phyloP scores from a whole-genome alignment of 83 land plant genomes.

The Diphasiastrum complanatum region DNA sequence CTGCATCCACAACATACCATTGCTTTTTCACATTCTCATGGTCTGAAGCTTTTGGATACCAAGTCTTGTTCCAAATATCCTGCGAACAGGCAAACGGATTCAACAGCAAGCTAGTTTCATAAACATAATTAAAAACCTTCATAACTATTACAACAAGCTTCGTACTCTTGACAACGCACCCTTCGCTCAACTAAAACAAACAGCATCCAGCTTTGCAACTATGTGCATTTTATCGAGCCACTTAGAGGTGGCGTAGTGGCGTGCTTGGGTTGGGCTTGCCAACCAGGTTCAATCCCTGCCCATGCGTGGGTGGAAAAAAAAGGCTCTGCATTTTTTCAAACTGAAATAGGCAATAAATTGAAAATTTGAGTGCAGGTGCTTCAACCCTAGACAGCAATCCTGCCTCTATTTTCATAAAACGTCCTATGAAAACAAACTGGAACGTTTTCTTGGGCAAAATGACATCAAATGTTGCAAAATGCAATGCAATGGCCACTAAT shows the following conservation, averaged over 20 bases:
- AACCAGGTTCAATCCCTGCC: too few relatives aligned
- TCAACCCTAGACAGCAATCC: neutral
- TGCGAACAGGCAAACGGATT: constrained; percentile 17
- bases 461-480: neutral
- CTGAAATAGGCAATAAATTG: too few relatives aligned
- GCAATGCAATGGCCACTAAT: neutral
- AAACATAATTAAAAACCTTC: neutral
- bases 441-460: neutral
- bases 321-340: too few relatives aligned
- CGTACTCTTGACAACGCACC: neutral
- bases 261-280: too few relatives aligned
- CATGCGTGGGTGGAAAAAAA: too few relatives aligned
- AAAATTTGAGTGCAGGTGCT: too few relatives aligned
- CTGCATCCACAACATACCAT: constrained; percentile 93
- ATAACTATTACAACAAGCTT: neutral
- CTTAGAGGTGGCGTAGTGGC: too few relatives aligned
- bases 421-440: neutral
- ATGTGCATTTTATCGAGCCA: too few relatives aligned
- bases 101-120: neutral
- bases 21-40: constrained; percentile 58
- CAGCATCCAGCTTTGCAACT: too few relatives aligned
- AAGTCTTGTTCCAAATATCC: constrained; percentile 78
- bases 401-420: neutral
- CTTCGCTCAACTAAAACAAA: too few relatives aligned
- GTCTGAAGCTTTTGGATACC: constrained; percentile 87